phyloP scores from a whole-genome alignment of 2,329 filamentous ascomycete species.

The Arachnopeziza araneosa region DNA sequence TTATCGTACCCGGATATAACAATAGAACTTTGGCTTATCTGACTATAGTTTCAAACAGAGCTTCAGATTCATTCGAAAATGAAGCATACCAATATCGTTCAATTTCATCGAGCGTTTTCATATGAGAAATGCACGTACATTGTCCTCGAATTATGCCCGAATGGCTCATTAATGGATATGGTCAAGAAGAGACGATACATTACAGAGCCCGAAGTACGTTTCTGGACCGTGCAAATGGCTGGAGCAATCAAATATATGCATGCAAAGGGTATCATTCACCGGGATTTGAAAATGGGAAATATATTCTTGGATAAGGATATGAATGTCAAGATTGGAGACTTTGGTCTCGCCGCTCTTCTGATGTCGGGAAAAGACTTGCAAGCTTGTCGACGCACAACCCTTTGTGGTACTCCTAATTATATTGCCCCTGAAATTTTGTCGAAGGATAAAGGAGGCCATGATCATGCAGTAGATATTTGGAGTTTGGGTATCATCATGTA shows the following conservation, averaged over 20 bases:
- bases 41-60: constrained; percentile 69
- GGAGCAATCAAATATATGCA: constrained; percentile 99
- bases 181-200: constrained; percentile 86
- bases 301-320: constrained; percentile 91
- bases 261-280: constrained; percentile 89
- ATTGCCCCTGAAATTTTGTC: constrained; percentile 95
- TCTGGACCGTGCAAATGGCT: constrained; percentile 90
- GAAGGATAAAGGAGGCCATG: constrained; percentile 89
- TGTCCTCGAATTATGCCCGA: constrained; percentile 88
- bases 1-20: constrained; percentile 31
- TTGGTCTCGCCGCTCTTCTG: constrained; percentile 86
- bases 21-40: constrained; percentile 4
- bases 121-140: constrained; percentile 88
- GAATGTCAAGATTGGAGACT: constrained; percentile 98
- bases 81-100: constrained; percentile 90
- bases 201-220: constrained; percentile 88
- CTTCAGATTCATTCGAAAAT: constrained; percentile 98
- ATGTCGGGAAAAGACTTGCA: constrained; percentile 88
- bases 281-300: constrained; percentile 97
- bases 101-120: constrained; percentile 90
- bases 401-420: constrained; percentile 97
- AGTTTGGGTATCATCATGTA: constrained; percentile 95
- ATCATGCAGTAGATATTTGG: constrained; percentile 98
- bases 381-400: constrained; percentile 75
- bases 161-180: constrained; percentile 96